Base-by-base conservation (phyloP, 352 stramenopile genomes). In the Globisporangium polare region DNA sequence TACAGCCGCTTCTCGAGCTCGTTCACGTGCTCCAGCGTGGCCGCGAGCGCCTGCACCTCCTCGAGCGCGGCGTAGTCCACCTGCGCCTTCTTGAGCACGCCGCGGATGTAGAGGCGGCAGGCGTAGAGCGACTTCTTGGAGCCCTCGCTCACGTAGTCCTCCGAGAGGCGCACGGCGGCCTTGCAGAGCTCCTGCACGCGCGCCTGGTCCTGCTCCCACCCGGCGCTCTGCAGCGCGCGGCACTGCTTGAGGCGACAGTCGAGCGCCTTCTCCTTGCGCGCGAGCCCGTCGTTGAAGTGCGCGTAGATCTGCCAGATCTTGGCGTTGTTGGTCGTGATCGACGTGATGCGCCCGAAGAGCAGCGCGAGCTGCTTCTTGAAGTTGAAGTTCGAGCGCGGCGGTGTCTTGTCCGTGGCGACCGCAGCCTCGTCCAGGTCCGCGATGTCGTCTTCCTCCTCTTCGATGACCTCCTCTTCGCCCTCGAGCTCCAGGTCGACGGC, bases 231-330 rank as follows among this genome's bases (percentile, higher is more conserved):
- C 33, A 92, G 56, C 8, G 83, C 81, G 18, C 86, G 83, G 54
- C 84, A 89, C 65, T 90, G 73, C 69, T 92, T 94, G 27, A 92
- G 52, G 18, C 84, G 83, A 50, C 83, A 94, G 58, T 93, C 85
- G 22, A 88, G 78, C 12, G 81, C 86, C 59, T 92, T 92, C 53
- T 89, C 74, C 27, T 67, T 66, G 22, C 86, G 76, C 0, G 72
- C 77, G 7, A 86, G 65, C 18, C 77, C 80, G 58, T 92, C 78
- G 62, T 91, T 90, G 49, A 90, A 91, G 69, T 89, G 80, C 46
- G 84, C 87, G 53, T 92, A 94, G 26, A 93, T 71, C 60, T 90
- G 80, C 85, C 85, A 95, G 59, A 95, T 74, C 65, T 88, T 88
- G 20, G 83, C 61, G 60, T 90, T 83, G 63, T 80, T 92, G 15